Conservation (phyloP, 169 alveolate species). For the Eimeria zaria region DNA sequence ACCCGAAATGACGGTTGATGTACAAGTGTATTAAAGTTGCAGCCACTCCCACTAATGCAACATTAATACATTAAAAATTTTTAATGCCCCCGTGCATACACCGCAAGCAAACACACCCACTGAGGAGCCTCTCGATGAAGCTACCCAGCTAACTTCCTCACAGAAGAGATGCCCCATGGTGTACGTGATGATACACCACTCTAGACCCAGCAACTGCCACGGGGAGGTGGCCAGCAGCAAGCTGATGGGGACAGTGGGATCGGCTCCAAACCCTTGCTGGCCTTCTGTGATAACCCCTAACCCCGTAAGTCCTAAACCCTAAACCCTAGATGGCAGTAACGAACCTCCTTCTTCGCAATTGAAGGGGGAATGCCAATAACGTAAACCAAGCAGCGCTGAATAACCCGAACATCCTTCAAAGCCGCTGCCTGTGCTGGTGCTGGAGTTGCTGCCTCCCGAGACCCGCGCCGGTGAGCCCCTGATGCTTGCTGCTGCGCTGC, state of each 20-base stretch:
- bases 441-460: conserved; percentile 34
- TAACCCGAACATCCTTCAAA: conserved; percentile 94
- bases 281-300: background rate
- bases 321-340: background rate
- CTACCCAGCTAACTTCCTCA: background rate
- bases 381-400: conserved; percentile 94
- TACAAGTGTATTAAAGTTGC: background rate
- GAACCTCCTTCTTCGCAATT: conserved; percentile 92
- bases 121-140: background rate
- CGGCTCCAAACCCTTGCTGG: background rate
- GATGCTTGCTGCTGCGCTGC: conserved; percentile 67
- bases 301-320: background rate
- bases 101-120: background rate
- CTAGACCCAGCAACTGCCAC: background rate
- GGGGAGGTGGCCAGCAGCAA: background rate
- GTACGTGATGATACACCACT: background rate
- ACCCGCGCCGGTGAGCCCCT: conserved; percentile 65
- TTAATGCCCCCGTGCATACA: background rate
- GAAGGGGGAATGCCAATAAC: conserved; percentile 94
- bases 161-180: background rate
- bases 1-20: background rate
- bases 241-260: background rate
- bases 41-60: background rate
- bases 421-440: conserved; percentile 71
- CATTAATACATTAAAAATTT: too few relatives aligned